Evolutionary conservation across 2,329 filamentous ascomycete species (phyloP), one percentile per base, ranked within the genome.

Genomic region (Davidsoniella eucalypti): DNA sequence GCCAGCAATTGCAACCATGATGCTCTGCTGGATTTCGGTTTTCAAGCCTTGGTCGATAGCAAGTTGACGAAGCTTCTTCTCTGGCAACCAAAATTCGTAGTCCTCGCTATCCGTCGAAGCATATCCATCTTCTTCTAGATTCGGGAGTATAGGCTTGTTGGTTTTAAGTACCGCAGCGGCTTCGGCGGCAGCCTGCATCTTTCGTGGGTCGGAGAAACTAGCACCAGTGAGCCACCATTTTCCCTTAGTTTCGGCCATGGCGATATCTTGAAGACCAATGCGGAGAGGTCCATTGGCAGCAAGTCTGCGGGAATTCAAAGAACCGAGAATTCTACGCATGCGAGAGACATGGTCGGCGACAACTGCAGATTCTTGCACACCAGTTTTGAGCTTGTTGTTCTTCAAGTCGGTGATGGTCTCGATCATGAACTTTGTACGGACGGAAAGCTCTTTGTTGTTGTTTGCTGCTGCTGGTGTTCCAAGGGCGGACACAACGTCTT

Each of bases 161-260:
- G n/a, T 12, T 9, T 50, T 41, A 6, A 42, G 33, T 6, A 21
- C 26, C 7, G 39, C 25, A 9, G 45, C 5, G 12, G 43, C 44
- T 48, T 52, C 21, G 37, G 41, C 38, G 2, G 42, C 42, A 39
- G 57, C 57, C 8, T 56, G 48, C 5, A 49, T 52, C 16, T 55
- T 54, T 2, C 59, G 57, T 25, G 59, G 60, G 40, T 21, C 73
- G 5, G 46, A 40, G 77, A 90, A 95, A 63, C 87, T 94, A n/a
- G 92, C 90, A 47, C 92, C 92, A 4, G 96, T 85, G 17, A 96
- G 76, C 92, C 92, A 98, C 92, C 92, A 98, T 67, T 94, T 95
- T 1, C 92, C 92, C 61, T 82, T 84, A 61, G 84, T 90, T 39
- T 90, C 84, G 0, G 82, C 82, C 54, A 88, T 78, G 55, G 79